Evolutionary conservation across 106 monocot genomes (phyloP).

Genomic region (Platanthera guangdongensis): DNA sequence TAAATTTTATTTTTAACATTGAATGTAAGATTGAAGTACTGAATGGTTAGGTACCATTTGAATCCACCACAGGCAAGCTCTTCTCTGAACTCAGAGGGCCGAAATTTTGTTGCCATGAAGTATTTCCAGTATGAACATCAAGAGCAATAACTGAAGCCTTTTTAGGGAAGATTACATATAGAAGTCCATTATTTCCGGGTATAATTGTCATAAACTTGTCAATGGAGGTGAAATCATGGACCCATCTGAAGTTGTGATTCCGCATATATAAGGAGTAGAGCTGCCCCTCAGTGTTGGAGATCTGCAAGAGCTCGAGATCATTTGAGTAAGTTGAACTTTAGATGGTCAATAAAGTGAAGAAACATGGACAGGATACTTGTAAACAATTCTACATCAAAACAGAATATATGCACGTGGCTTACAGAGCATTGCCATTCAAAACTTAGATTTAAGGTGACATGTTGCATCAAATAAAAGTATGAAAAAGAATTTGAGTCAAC

Average conservation of each 20-base stretch:
- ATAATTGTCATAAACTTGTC: slow-evolving; percentile 42
- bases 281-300: slow-evolving; percentile 70
- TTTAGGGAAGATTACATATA: slow-evolving; percentile 60
- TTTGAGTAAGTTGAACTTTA: not conserved
- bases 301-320: slow-evolving; percentile 27
- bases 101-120: slow-evolving; percentile 50
- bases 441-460: not conserved
- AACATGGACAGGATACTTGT: not conserved
- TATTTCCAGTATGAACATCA: slow-evolving; percentile 63
- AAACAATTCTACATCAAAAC: not conserved
- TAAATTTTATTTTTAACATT: not conserved
- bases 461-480: not conserved
- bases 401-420: not conserved
- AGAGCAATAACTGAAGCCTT: slow-evolving; percentile 51
- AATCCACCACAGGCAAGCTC: slow-evolving; percentile 57
- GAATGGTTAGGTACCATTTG: slow-evolving; percentile 47
- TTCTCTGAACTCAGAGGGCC: slow-evolving; percentile 63
- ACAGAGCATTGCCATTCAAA: not conserved
- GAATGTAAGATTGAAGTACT: not conserved
- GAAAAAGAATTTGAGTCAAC: not conserved
- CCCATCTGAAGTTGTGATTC: slow-evolving; percentile 74
- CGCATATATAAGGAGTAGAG: slow-evolving; percentile 70
- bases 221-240: slow-evolving; percentile 61
- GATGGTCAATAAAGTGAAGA: not conserved
- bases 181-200: slow-evolving; percentile 67